Base-by-base conservation (phyloP, 192 early-diverging fungal species). In the Podila epigama region DNA sequence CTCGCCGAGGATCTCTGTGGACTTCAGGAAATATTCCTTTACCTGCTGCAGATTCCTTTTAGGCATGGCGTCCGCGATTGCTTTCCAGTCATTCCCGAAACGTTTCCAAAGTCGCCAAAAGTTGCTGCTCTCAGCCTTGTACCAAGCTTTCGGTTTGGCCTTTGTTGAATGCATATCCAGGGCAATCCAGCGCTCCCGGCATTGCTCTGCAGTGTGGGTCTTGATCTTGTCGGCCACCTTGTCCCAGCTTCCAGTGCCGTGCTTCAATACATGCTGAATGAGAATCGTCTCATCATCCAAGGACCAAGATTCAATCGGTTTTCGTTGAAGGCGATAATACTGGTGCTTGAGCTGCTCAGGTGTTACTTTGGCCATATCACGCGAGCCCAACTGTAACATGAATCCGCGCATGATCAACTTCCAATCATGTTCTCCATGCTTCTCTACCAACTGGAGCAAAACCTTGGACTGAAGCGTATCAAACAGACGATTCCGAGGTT, bases 241-340 rank as follows among this genome's bases (percentile, higher is more conserved):
- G 1, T 64, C 66, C 73, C 73, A 77, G n/a, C 59, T 5, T 4
- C 27, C n/a, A 0, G 56, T 54, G 7, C 73, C 73, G 32, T 77
- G 60, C 56, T 77, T 77, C 4, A 77, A 22, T 6, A 77, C 73
- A 42, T 77, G 73, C 39, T 68, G 73, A 25, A 77, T 77, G 39
- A 77, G 50, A 4, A 33, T 50, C 10, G 66, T 77, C 56, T 77
- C 73, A 5, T 77, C 66, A 29, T 68, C 32, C 37, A 68, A 5
- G 5, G 66, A 28, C 73, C 73, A 77, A 0, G 39, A 22, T 27
- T 59, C 34, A 1, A 48, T 11, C 12, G 60, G 31, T 35, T 50
- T 56, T 3, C 73, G 59, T 35, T 64, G 44, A 20, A 77, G 51
- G 0, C 50, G 6, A 31, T 57, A 51, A 35, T 77, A 77, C 39